A percentile compares a stretch with the other conserved stretches of the same genome.
These are phyloP conservation scores for Starmera dryadoides DNA, from an alignment of 805 yeast genomes.

Conservation along the genomic window DNA sequence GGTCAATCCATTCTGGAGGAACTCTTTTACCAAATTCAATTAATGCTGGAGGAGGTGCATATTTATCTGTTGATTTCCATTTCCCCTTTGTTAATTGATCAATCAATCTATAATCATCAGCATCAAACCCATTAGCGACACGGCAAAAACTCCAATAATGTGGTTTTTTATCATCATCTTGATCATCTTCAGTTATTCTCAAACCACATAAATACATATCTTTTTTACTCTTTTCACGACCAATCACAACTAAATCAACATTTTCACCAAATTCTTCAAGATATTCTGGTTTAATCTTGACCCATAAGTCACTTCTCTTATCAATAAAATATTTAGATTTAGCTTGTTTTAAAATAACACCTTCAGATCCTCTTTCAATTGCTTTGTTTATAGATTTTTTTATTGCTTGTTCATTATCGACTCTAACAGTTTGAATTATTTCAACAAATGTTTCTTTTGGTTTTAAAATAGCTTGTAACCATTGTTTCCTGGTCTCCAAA, in stretches of 20 bases:
- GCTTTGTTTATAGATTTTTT: slow-evolving; percentile 48
- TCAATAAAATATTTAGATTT: slow-evolving; percentile 52
- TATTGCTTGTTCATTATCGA: slow-evolving; percentile 44
- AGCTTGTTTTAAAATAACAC: slow-evolving; percentile 68
- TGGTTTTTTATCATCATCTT: slow-evolving; percentile 8
- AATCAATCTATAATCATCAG: slow-evolving; percentile 52
- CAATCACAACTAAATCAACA: slow-evolving; percentile 73
- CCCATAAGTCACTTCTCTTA: slow-evolving; percentile 63
- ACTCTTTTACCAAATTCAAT: slow-evolving; percentile 49
- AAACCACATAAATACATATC: slow-evolving; percentile 69
- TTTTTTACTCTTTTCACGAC: slow-evolving; percentile 68
- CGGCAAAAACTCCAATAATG: slow-evolving; percentile 62
- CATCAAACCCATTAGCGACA: slow-evolving; percentile 79
- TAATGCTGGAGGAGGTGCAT: slow-evolving; percentile 32
- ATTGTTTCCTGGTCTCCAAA: slow-evolving; percentile 46
- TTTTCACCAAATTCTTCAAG: slow-evolving; percentile 81
- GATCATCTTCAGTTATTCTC: slow-evolving; percentile 33
- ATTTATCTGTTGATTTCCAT: slow-evolving; percentile 38
- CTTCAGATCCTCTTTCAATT: slow-evolving; percentile 65
- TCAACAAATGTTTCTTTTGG: slow-evolving; percentile 39
- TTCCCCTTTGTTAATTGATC: slow-evolving; percentile 47
- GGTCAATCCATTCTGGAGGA: slow-evolving; percentile 78
- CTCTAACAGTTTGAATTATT: slow-evolving; percentile 33
- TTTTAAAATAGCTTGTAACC: slow-evolving; percentile 36
- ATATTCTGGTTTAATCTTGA: slow-evolving; percentile 89